Base-by-base conservation (phyloP, 495 filamentous ascomycete genomes). In the Parathielavia hyrcaniae region DNA sequence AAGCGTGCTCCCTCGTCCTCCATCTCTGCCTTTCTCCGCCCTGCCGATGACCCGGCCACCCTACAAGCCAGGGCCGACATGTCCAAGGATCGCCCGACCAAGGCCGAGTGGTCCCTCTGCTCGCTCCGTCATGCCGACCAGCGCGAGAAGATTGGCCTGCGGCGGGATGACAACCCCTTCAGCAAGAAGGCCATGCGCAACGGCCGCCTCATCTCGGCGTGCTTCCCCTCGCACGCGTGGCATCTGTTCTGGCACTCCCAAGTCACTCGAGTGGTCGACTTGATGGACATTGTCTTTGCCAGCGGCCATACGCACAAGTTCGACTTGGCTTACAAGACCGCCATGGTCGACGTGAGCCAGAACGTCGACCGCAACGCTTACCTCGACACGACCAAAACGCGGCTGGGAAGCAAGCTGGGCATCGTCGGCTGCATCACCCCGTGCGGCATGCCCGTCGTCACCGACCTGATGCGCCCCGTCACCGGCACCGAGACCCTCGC, bases 351-450 rank as follows among this genome's bases (percentile, higher is more conserved):
- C 50, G 66, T 90, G 1, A 90, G 88, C 17, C 90, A 95, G 65
- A 91, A 90, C 59, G 73, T 88, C 17, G 86, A 88, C 60, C 78
- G 85, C 17, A 74, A 74, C 35, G 22, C 13, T 4, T 32, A 51
- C 13, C 35, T 16, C 22, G 43, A 16, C 9, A 34, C 14, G 11
- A 17, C 13, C 23, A 60, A 35, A 60, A 35, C 34, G 1, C 12
- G 13, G 1, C 11, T n/a, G 17, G 23, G 2, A 7, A 47, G 39
- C 23, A 72, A 73, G 5, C 71, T 74, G 0, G 89, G 89, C 0
- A 78, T 91, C 17, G 75, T 79, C 4, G 78, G 79, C 0, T 93
- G 89, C 64, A 72, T 92, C 34, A 92, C 88, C 0, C 90, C 90
- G 1, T 70, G 58, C 20, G 88, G 87, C 8, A 75, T 82, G 32